Evolutionary conservation across 768 basidiomycete genomes (phyloP).

Genomic region (Rhodotorula babjevae): DNA sequence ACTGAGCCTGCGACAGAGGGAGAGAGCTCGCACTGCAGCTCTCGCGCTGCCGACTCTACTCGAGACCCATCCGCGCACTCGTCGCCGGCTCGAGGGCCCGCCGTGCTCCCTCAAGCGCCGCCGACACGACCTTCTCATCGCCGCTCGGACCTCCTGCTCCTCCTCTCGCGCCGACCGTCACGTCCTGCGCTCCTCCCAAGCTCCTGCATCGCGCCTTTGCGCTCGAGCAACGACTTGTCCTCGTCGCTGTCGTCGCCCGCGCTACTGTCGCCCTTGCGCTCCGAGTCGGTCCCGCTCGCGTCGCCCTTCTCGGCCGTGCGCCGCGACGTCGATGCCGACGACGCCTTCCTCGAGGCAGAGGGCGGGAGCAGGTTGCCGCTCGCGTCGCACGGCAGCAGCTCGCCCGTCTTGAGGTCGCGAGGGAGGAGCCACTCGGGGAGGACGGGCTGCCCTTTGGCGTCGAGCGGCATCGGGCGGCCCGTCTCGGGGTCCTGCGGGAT

Average conservation of each 20-base stretch:
- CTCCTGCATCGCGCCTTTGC: not conserved
- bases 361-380: not conserved
- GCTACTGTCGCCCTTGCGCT: not conserved
- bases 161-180: not conserved
- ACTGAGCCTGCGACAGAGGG: too few species aligned
- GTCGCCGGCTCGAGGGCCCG: too few species aligned
- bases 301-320: not conserved
- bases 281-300: too few species aligned
- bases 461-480: slow-evolving; percentile 17
- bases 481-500: slow-evolving; percentile 16
- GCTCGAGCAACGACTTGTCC: not conserved
- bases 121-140: not conserved
- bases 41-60: too few species aligned
- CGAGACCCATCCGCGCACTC: too few species aligned
- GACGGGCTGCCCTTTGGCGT: slow-evolving; percentile 7
- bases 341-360: not conserved
- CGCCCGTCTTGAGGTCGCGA: too few species aligned
- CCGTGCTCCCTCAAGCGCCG: too few species aligned
- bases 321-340: not conserved
- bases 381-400: not conserved
- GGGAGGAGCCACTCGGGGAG: slow-evolving; percentile 13
- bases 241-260: not conserved
- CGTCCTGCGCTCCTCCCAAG: not conserved
- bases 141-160: not conserved
- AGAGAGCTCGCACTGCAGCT: too few species aligned